A percentile compares a stretch with the other conserved stretches of the same genome.
Conservation (phyloP, 2,329 filamentous ascomycete species). For the Neonectria faginata region DNA sequence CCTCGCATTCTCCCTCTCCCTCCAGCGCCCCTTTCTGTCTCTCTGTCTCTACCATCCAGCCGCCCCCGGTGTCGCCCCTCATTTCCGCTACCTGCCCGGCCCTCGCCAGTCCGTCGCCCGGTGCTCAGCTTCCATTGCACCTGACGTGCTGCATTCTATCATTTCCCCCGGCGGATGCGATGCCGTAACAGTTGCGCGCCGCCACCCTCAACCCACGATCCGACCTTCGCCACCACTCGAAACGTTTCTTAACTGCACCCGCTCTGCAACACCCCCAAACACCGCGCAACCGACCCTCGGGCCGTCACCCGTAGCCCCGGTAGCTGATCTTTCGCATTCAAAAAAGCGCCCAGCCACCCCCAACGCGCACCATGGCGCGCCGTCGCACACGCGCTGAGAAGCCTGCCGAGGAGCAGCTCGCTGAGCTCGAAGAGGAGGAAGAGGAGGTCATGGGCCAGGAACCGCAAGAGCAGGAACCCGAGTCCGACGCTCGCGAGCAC, state of each 20-base stretch:
- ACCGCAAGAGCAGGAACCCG: slow-evolving; percentile 38
- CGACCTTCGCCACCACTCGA: slow-evolving; percentile 32
- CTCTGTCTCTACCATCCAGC: slow-evolving; percentile 27
- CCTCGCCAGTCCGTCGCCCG: slow-evolving; percentile 16
- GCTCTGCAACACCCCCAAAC: slow-evolving; percentile 19
- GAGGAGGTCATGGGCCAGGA: slow-evolving; percentile 44
- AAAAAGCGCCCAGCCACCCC: slow-evolving; percentile 15
- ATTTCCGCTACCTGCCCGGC: slow-evolving; percentile 28
- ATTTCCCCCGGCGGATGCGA: slow-evolving; percentile 36
- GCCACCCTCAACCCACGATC: slow-evolving; percentile 33
- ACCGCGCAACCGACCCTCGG: slow-evolving; percentile 17
- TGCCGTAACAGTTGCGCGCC: slow-evolving; percentile 41
- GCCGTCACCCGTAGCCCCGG: not conserved
- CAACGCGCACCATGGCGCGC: slow-evolving; percentile 51
- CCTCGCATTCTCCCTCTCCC: slow-evolving; percentile 1
- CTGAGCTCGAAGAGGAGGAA: slow-evolving; percentile 45
- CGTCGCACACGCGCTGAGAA: slow-evolving; percentile 51
- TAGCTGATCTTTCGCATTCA: not conserved
- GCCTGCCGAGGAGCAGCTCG: slow-evolving; percentile 31
- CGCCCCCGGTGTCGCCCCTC: slow-evolving; percentile 21
- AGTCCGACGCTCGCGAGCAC: slow-evolving; percentile 31
- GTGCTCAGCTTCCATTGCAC: slow-evolving; percentile 19
- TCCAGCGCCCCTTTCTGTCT: not conserved
- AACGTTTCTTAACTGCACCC: slow-evolving; percentile 27
- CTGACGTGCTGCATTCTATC: slow-evolving; percentile 18